Base-by-base conservation (phyloP, 2,329 filamentous ascomycete species). In the Sclerotinia minor region DNA sequence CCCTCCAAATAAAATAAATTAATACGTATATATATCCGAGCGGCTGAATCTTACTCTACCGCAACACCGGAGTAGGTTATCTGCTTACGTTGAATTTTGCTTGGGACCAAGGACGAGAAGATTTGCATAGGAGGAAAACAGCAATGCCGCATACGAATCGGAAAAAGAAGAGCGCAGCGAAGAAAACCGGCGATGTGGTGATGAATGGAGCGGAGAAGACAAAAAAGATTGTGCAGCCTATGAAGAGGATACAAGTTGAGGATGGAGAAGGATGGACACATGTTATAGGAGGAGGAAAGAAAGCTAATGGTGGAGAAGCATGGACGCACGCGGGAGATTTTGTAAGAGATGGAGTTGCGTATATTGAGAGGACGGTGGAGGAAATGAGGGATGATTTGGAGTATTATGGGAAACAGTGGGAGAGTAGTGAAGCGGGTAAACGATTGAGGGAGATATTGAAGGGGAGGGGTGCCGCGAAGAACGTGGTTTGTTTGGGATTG, bases 231-330 rank as follows among this genome's bases (percentile, higher is more conserved):
- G 67, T 72, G 11, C 74, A 73, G 47, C 57, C 65, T 3, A 76
- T 71, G 6, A 77, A 77, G 60, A 65, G 76, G 44, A 72, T 69
- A 50, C 69, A 77, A 45, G 64, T 78, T 5, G 69, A 73, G 19
- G 76, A 76, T 67, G 69, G 68, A 1, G 74, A 77, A 50, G 77
- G 77, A n/a, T 78, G 76, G 76, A 75, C 74, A 32, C 75, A 78
- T 69, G 73, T 78, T 35, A 66, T 78, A 13, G 72, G 72, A 2
- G 66, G 69, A 7, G 60, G 67, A 21, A 55, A 65, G 21, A 70
- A 70, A n/a, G 29, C 41, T 0, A 69, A 65, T 29, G 64, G 68
- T 9, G 60, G 59, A 8, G 63, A 58, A n/a, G 29, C 35, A 13
- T 44, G 45, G 26, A 61, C 73, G 11, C 72, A 74, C n/a, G 71